Base-by-base conservation (phyloP, 495 filamentous ascomycete genomes). In the Neurospora sp. region DNA sequence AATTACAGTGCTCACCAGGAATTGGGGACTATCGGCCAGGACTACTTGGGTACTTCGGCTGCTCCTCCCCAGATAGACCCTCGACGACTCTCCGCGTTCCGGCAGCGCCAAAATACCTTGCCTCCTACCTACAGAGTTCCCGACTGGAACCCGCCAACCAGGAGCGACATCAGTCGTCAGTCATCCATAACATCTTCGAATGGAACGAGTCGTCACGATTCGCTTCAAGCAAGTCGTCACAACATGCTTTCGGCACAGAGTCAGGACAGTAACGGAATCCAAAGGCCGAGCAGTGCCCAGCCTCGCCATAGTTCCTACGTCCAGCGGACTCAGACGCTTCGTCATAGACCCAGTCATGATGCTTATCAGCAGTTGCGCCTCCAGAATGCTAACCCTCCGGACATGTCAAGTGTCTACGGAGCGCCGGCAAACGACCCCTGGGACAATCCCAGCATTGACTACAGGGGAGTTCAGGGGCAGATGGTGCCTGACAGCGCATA, bases 291-390 rank as follows among this genome's bases (percentile, higher is more conserved):
- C 76, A 79, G 70, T 71, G 78, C 71, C 65, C 79, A 76, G 70
- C 73, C 65, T 42, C 79, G 74, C 73, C 77, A 68, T 37, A 40
- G 71, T 70, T 59, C 77, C 71, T 69, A 72, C 69, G 22, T 38
- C n/a, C 40, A 53, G 71, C 39, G 71, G 75, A 5, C 53, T 37
- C 80, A 77, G 8, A 71, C 73, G 6, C 74, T 86, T 12, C 74
- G 78, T 41, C 82, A 84, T 73, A 81, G 80, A 4, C 75, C 83
- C 2, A 84, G 83, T 70, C 83, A 82, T 69, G 84, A 85, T 35
- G 80, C 79, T 22, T 80, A 80, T 45, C 75, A 74, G 27, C 75
- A 76, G 41, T 59, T 65, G 6, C 72, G 72, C 27, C 22, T 68
- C 16, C 77, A 76, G 35, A 47, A 77, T 40, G 74, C 76, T 1